Conservation (phyloP, 2,329 filamentous ascomycete genomes). For the Pseudogymnoascus sp. region DNA sequence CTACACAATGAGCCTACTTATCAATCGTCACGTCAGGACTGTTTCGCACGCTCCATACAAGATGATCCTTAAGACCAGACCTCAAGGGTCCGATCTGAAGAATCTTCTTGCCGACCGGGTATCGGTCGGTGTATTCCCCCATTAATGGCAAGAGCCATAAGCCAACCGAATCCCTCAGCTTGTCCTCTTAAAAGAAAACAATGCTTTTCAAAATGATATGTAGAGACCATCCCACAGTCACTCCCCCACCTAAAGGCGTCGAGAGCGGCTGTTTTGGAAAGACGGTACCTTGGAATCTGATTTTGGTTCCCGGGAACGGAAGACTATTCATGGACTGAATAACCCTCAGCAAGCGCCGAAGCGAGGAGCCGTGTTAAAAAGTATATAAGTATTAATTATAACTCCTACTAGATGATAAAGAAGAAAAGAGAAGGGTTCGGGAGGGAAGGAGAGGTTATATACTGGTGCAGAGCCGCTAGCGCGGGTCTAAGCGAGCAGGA, state of each 20-base stretch:
- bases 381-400: conserved; percentile 31
- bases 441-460: conserved; percentile 11
- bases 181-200: background rate
- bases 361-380: conserved; percentile 29
- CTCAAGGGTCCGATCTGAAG: conserved; percentile 2
- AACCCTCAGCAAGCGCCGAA: conserved; percentile 35
- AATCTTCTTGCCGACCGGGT: background rate
- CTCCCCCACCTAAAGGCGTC: conserved; percentile 20
- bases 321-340: conserved; percentile 28
- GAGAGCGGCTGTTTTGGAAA: conserved; percentile 35
- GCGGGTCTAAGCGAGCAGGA: conserved; percentile 4
- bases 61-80: background rate
- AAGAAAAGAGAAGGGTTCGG: conserved; percentile 19
- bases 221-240: conserved; percentile 37
- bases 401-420: conserved; percentile 23
- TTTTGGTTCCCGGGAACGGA: conserved; percentile 37
- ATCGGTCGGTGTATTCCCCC: background rate
- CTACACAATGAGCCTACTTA: background rate
- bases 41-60: background rate
- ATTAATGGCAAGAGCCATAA: background rate
- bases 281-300: conserved; percentile 28
- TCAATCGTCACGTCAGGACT: background rate
- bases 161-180: conserved; percentile 4
- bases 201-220: conserved; percentile 18
- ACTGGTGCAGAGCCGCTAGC: background rate